Percentiles rank a stretch among this genome's conserved stretches.
Evolutionary conservation across 495 filamentous ascomycete species (phyloP).

Genomic region (Aspergillus coremiiformis): DNA sequence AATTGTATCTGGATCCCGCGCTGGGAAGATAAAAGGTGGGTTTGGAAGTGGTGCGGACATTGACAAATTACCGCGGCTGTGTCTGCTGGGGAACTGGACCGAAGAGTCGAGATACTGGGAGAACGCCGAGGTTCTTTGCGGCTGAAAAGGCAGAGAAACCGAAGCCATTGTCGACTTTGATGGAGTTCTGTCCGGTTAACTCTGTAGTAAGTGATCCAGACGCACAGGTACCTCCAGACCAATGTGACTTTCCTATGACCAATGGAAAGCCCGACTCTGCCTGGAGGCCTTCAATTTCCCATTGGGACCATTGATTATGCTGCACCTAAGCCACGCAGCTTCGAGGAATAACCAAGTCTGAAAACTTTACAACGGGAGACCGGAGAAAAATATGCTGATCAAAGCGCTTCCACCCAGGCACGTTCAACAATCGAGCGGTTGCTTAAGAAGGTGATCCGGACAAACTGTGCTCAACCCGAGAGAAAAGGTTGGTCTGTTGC

Average conservation of each 20-base stretch:
- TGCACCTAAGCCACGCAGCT: constrained; percentile 24
- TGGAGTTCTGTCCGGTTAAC: constrained; percentile 9
- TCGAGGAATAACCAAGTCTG: constrained; percentile 7
- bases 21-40: constrained; percentile 65
- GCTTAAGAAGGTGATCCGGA: not conserved
- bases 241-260: constrained; percentile 26
- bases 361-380: not conserved
- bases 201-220: constrained; percentile 23
- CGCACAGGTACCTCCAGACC: constrained; percentile 38
- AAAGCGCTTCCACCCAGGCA: too few relatives aligned
- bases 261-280: constrained; percentile 33
- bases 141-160: constrained; percentile 35
- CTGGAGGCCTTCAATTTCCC: constrained; percentile 38
- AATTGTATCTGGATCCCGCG: constrained; percentile 28
- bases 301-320: constrained; percentile 32
- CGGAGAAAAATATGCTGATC: not conserved
- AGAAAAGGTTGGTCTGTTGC: constrained; percentile 5
- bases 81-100: constrained; percentile 10
- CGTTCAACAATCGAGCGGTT: not conserved
- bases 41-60: constrained; percentile 52
- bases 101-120: constrained; percentile 28
- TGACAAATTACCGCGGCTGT: constrained; percentile 24
- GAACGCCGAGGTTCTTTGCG: constrained; percentile 23
- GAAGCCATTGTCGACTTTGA: constrained; percentile 32
- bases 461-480: constrained; percentile 3